These are phyloP conservation scores for Penicillium mononematosum DNA, from an alignment of 495 filamentous ascomycete genomes.

Conservation along the genomic window DNA sequence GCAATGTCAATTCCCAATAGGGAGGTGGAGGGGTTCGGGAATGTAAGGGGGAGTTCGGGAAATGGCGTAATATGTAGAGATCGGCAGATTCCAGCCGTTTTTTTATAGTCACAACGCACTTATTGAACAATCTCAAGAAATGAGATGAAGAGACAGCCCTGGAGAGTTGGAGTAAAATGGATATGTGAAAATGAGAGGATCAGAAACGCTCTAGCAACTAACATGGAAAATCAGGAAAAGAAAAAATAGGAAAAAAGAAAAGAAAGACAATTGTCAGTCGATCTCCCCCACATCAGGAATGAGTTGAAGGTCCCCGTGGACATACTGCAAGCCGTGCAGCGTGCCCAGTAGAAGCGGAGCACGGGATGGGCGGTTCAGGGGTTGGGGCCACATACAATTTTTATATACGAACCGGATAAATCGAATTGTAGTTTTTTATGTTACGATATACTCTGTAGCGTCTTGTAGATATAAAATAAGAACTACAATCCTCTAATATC, in stretches of 20 bases:
- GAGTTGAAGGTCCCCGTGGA: conserved; percentile 10
- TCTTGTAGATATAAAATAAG: too few relatives aligned
- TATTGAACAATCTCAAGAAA: neutral
- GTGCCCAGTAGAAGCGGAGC: conserved; percentile 20
- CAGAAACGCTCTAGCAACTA: neutral
- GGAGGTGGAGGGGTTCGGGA: conserved; percentile 19
- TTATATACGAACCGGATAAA: neutral
- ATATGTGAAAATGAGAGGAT: neutral
- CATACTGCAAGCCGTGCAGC: conserved; percentile 15
- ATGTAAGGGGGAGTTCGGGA: conserved; percentile 24
- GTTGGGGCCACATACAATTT: conserved; percentile 12
- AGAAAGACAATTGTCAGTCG: conserved; percentile 14
- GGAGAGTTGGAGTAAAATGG: neutral
- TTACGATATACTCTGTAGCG: too few relatives aligned
- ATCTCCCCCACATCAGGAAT: conserved; percentile 31
- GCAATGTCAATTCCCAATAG: conserved; percentile 11
- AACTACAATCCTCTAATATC: too few relatives aligned
- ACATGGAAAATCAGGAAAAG: neutral
- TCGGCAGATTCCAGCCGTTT: conserved; percentile 21
- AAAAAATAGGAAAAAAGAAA: conserved; percentile 3
- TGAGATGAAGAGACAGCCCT: neutral
- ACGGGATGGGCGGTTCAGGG: conserved; percentile 34
- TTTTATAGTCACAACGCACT: conserved; percentile 3
- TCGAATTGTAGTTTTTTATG: neutral
- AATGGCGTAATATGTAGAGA: conserved; percentile 21